Evolutionary conservation across 2,329 filamentous ascomycete species (phyloP).

Genomic region (Aspergillus calidoustus): DNA sequence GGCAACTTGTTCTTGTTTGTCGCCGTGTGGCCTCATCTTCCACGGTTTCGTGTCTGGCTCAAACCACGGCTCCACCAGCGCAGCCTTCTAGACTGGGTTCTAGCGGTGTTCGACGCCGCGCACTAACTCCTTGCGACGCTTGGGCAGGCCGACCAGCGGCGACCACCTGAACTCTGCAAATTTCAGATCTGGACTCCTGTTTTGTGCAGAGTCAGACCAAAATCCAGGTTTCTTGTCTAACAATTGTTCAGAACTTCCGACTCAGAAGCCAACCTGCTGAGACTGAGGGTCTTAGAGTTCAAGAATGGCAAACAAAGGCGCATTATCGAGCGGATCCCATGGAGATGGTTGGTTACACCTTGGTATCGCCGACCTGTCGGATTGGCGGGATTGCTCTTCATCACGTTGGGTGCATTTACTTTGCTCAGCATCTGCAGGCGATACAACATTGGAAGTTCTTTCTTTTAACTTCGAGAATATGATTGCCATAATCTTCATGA

Average conservation of each 20-base stretch:
- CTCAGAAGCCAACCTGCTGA: background rate
- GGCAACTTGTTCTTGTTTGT: background rate
- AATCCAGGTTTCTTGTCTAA: background rate
- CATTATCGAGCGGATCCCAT: background rate
- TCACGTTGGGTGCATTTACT: background rate
- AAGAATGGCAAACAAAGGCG: background rate
- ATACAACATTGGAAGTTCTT: background rate
- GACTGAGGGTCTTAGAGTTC: background rate
- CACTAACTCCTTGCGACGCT: background rate
- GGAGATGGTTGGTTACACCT: background rate
- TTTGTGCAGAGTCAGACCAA: background rate
- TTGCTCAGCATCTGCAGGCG: background rate
- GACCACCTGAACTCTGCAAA: background rate
- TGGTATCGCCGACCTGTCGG: background rate
- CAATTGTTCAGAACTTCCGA: background rate
- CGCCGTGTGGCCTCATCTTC: background rate
- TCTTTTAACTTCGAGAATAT: background rate
- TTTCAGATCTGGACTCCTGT: background rate
- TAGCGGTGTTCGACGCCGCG: constrained; percentile 9
- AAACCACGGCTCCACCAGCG: constrained; percentile 1
- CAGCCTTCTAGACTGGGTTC: background rate
- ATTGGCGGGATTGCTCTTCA: background rate
- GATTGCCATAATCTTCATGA: background rate
- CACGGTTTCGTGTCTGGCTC: constrained; percentile 4
- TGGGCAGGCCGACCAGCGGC: background rate